Base-by-base conservation (phyloP, 805 yeast species). In the Yamadazyma akitaensis region DNA sequence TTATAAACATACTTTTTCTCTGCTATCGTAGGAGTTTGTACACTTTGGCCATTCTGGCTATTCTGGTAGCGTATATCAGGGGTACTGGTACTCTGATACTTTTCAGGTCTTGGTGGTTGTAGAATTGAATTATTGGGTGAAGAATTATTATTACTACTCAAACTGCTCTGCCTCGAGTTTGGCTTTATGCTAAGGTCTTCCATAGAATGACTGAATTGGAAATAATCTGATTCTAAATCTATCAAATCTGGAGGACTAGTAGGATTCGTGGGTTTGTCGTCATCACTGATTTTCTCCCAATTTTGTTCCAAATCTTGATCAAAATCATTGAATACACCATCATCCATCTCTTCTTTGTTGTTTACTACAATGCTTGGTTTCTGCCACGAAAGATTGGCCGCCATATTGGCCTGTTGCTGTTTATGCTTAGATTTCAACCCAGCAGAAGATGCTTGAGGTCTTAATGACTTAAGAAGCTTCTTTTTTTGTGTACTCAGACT, bases 141-240 rank as follows among this genome's bases (percentile, higher is more conserved):
- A 2, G 30, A 24, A 43, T 43, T 43, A 14, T 26, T 17, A 13
- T 38, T 34, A 19, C 42, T 35, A 18, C 50, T 44, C 31, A 41
- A 35, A 19, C 49, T 48, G 9, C 51, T 35, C 17, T 45, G 41
- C 31, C 46, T 32, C 2, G 43, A 38, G 12, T 32, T 30, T 19
- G 53, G 51, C 30, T 52, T 58, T 19, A 62, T 36, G 7, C 58
- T 43, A 18, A 59, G 51, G 38, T 60, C 66, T 36, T 63, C 65
- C 49, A 60, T 44, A 13, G 59, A 54, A 12, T 50, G 51, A 46
- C 46, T 51, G 37, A 50, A 21, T 24, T 35, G 40, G 31, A 58
- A 56, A 41, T 74, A 82, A 53, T 81, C 88, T 18, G 53, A 54
- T 59, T 79, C 95, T 55, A 89, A 81, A 59, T 89, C 96, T 51